Evolutionary conservation across 1,139 yeast species (phyloP).

Genomic region (Zygoascus meyerae): DNA sequence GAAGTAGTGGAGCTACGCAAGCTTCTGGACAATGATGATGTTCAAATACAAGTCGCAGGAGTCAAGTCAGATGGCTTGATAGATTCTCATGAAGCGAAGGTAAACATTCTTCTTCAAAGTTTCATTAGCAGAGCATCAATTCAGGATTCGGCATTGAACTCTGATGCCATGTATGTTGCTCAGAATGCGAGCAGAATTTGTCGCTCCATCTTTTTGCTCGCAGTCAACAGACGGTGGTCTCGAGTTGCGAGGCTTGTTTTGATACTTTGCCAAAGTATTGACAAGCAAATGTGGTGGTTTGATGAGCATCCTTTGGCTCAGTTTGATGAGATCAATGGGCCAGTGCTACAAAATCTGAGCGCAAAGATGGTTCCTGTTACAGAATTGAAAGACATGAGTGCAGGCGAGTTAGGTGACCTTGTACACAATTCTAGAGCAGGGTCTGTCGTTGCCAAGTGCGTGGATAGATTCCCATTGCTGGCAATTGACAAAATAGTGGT

Average conservation of each 20-base stretch:
- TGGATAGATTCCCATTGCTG: constrained; percentile 70
- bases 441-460: constrained; percentile 48
- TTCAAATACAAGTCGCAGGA: constrained; percentile 69
- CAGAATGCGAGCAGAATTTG: constrained; percentile 92
- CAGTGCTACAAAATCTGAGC: constrained; percentile 57
- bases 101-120: constrained; percentile 82
- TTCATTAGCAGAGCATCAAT: constrained; percentile 71
- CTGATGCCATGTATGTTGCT: constrained; percentile 90
- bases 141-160: constrained; percentile 58
- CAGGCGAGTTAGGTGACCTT: constrained; percentile 78
- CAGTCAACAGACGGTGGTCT: constrained; percentile 89
- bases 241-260: constrained; percentile 65
- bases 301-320: constrained; percentile 80
- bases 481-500: constrained; percentile 66
- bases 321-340: constrained; percentile 45
- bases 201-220: constrained; percentile 81
- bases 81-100: constrained; percentile 77
- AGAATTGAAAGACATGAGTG: constrained; percentile 63
- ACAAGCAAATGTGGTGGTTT: constrained; percentile 79
- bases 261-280: constrained; percentile 79
- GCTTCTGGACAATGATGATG: constrained; percentile 44
- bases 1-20: constrained; percentile 68
- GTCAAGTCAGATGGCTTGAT: constrained; percentile 43
- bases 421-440: constrained; percentile 83
- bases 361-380: constrained; percentile 65